Conservation (phyloP, 257 asterid genomes). For the Asclepias syriaca region DNA sequence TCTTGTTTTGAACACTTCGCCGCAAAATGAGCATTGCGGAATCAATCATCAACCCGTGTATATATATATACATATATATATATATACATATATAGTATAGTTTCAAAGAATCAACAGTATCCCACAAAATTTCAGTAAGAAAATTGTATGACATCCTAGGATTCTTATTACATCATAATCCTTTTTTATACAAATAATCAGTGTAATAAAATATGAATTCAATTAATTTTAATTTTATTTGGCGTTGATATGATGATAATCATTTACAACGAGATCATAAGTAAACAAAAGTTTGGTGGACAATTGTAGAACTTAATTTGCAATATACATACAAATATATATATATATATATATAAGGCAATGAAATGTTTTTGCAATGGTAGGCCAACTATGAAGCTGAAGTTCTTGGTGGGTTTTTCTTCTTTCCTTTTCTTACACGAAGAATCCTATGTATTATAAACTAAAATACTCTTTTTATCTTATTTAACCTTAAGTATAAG, state of each 20-base stretch:
- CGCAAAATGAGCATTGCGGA: background rate
- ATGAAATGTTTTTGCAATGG: conserved; percentile 1
- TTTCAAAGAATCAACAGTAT: too few species aligned
- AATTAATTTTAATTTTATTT: too few species aligned
- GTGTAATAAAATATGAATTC: too few species aligned
- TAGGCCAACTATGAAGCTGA: conserved; percentile 12
- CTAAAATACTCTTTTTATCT: too few species aligned
- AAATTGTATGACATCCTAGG: background rate
- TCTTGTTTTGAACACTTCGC: background rate
- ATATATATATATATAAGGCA: background rate
- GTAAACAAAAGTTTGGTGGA: background rate
- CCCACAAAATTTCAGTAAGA: background rate
- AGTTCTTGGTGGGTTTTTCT: background rate
- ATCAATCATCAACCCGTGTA: background rate
- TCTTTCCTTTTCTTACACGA: background rate
- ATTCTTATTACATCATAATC: too few species aligned
- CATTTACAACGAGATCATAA: too few species aligned
- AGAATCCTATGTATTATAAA: conserved; percentile 10
- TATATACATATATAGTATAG: too few species aligned
- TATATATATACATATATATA: too few species aligned
- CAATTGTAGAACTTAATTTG: background rate
- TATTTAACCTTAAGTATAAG: too few species aligned
- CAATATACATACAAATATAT: background rate
- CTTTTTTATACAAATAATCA: too few species aligned
- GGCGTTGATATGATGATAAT: too few species aligned